Conservation (phyloP, 2,329 filamentous ascomycete species). For the Ilyonectria mors-panacis region DNA sequence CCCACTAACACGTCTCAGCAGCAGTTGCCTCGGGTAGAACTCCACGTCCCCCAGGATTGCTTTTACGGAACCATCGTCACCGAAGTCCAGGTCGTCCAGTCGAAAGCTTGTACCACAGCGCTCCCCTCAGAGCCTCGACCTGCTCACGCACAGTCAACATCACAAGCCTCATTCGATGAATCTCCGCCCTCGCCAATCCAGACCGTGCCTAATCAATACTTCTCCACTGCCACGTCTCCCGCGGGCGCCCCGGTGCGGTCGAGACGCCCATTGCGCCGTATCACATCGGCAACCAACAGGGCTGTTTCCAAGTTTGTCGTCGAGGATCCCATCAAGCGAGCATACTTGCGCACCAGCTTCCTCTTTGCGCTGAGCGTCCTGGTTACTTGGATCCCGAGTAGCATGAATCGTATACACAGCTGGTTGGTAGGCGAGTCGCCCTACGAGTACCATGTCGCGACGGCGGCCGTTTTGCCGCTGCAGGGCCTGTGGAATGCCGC, state of each 20-base stretch:
- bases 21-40: conserved; percentile 42
- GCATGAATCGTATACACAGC: conserved; percentile 81
- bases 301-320: conserved; percentile 54
- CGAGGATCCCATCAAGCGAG: conserved; percentile 71
- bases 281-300: conserved; percentile 46
- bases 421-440: conserved; percentile 68
- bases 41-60: conserved; percentile 50
- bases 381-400: conserved; percentile 76
- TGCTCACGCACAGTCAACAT: conserved; percentile 34
- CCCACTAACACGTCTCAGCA: conserved; percentile 7
- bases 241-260: conserved; percentile 18
- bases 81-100: conserved; percentile 63
- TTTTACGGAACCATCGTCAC: conserved; percentile 68
- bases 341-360: conserved; percentile 73
- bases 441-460: conserved; percentile 78
- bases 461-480: conserved; percentile 80
- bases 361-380: conserved; percentile 73
- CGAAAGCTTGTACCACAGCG: conserved; percentile 43
- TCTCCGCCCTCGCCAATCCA: conserved; percentile 33
- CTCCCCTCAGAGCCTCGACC: conserved; percentile 44
- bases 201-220: conserved; percentile 49
- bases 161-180: conserved; percentile 46
- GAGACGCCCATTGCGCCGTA: conserved; percentile 35
- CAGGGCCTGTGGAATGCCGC: conserved; percentile 87
- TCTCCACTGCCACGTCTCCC: conserved; percentile 52